A percentile compares a stretch with the other conserved stretches of the same genome.
phyloP scores from a whole-genome alignment of 2,329 filamentous ascomycete species.

The Periconia sp. region DNA sequence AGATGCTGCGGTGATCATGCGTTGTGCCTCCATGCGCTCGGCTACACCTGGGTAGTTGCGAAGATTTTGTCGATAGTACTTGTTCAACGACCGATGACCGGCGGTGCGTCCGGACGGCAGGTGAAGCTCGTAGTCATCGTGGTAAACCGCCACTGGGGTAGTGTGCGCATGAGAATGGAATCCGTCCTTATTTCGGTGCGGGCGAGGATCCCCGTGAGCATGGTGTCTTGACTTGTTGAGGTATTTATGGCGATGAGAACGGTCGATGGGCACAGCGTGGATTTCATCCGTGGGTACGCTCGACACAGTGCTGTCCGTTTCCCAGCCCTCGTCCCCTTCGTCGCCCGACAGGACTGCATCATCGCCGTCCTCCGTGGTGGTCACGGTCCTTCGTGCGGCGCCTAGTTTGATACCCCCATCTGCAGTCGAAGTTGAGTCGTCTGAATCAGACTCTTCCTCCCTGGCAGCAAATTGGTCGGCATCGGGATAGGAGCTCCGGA shows the following conservation, averaged over 20 bases:
- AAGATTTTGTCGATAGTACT: slow-evolving; percentile 92
- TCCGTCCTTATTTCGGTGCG: slow-evolving; percentile 76
- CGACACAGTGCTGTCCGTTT: slow-evolving; percentile 88
- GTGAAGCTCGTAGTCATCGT: slow-evolving; percentile 93
- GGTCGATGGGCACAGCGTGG: slow-evolving; percentile 77
- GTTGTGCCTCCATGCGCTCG: slow-evolving; percentile 72
- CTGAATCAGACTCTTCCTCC: slow-evolving; percentile 47
- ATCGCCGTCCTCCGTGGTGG: slow-evolving; percentile 44
- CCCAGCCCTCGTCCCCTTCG: slow-evolving; percentile 85
- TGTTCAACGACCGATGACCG: slow-evolving; percentile 85
- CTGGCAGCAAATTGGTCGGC: slow-evolving; percentile 65
- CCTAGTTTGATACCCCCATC: slow-evolving; percentile 72
- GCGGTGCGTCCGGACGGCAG: slow-evolving; percentile 88
- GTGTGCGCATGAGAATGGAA: slow-evolving; percentile 81
- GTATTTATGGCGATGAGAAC: slow-evolving; percentile 73
- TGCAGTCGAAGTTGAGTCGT: slow-evolving; percentile 55
- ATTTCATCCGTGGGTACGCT: slow-evolving; percentile 87
- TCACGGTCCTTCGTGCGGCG: slow-evolving; percentile 59
- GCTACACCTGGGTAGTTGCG: slow-evolving; percentile 80
- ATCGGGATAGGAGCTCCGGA: slow-evolving; percentile 93
- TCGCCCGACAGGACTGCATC: slow-evolving; percentile 55
- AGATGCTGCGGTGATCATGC: slow-evolving; percentile 60
- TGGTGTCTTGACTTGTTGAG: slow-evolving; percentile 78
- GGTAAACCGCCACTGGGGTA: slow-evolving; percentile 78
- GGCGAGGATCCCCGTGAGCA: slow-evolving; percentile 71